Base-by-base conservation (phyloP, 108 stramenopile species). In the Nannochloropsis gaditana region DNA sequence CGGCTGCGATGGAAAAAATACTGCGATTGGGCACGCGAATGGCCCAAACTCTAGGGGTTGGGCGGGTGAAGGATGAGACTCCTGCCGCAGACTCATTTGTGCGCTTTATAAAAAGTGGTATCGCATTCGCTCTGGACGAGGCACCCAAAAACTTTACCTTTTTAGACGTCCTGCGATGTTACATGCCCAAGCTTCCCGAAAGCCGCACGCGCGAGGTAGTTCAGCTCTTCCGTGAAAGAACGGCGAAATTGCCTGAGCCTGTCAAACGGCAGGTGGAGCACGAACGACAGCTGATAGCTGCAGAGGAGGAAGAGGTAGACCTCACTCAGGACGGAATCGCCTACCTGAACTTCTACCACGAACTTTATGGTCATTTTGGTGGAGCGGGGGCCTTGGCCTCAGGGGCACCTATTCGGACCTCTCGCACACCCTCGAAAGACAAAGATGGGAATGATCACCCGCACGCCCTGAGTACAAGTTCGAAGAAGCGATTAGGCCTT, bases 321-420 rank as follows among this genome's bases (percentile, higher is more conserved):
- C 59, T n/a, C 59, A 73, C 59, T 15, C 19, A 73, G 19, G 59
- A 73, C 19, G 59, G 59, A 15, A 73, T 73, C 8, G 59, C 59
- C n/a, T 73, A 73, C 59, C 59, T 73, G 19, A 73, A 73, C 59
- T 73, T 73, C 59, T 73, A 73, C 59, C n/a, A 73, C n/a, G 59
- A 73, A n/a, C 59, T 73, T n/a, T 73, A 73, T 73, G 59, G 59
- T 3, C 59, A 73, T n/a, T 73, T 73, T 73, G 59, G 59, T n/a
- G 59, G 15, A 15, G 59, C 59, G 8, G 59, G 59, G 59, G 8
- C n/a, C 19, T 15, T 4, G 15, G 59, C 59, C 59, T 15, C 19
- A 15, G 59, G 19, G 15, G 59, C 59, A n/a, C 59, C n/a, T n/a
- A 73, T n/a, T 15, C 59, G 59, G 59, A 2, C 59, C 59, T 73